These are phyloP conservation scores for Telfairia occidentalis DNA, from an alignment of 331 rosid genomes.

Conservation along the genomic window DNA sequence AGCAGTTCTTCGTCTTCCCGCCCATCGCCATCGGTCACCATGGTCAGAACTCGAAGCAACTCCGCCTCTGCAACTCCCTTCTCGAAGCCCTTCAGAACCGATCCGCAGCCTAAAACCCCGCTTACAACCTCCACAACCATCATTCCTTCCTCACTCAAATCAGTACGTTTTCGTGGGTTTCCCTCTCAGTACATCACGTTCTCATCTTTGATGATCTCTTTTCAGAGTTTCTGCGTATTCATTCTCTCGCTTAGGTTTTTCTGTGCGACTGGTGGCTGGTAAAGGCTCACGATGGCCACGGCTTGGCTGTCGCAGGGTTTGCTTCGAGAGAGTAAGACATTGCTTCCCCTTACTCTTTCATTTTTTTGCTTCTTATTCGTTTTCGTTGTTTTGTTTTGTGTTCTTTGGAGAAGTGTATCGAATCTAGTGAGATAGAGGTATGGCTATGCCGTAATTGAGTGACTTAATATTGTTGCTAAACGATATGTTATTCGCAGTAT, in stretches of 20 bases:
- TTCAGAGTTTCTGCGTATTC: neutral
- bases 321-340: slow-evolving; percentile 32
- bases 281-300: slow-evolving; percentile 25
- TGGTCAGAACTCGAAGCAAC: neutral
- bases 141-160: slow-evolving; percentile 12
- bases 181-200: neutral
- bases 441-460: neutral
- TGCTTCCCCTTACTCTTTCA: neutral
- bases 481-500: neutral
- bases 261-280: slow-evolving; percentile 69
- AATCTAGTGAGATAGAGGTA: too few species aligned
- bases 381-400: neutral
- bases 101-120: neutral
- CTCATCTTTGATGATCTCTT: neutral
- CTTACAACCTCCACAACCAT: neutral
- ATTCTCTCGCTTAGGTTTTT: slow-evolving; percentile 21
- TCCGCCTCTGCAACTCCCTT: neutral
- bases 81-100: neutral
- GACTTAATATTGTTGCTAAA: neutral
- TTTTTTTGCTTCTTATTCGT: neutral
- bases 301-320: slow-evolving; percentile 55
- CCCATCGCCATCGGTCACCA: neutral
- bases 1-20: neutral
- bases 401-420: neutral
- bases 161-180: neutral